Percentiles rank a stretch among this genome's conserved stretches.
Evolutionary conservation across 1,284 basidiomycete genomes (phyloP).

Genomic region (Rhodotorula sp.): DNA sequence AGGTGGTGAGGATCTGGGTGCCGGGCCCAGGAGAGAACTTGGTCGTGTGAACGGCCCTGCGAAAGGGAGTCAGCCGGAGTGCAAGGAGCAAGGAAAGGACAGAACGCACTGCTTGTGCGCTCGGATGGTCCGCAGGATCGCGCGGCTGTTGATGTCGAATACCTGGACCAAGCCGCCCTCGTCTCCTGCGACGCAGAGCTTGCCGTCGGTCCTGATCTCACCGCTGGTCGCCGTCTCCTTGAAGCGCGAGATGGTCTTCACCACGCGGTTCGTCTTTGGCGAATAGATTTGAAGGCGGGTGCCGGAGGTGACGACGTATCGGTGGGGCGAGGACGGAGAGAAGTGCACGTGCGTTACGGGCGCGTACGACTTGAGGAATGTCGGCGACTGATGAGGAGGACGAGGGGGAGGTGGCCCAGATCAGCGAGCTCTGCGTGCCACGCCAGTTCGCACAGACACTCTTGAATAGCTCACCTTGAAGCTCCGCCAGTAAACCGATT

Average conservation of each 20-base stretch:
- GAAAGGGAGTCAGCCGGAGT: neutral
- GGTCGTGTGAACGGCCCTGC: slow-evolving; percentile 82
- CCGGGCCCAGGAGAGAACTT: slow-evolving; percentile 71
- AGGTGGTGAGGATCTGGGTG: slow-evolving; percentile 79
- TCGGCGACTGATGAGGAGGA: slow-evolving; percentile 61
- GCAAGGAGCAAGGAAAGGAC: neutral
- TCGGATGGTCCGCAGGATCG: slow-evolving; percentile 87
- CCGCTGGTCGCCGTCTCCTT: slow-evolving; percentile 92
- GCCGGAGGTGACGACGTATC: slow-evolving; percentile 93
- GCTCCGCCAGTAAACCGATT: slow-evolving; percentile 40
- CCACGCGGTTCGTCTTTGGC: slow-evolving; percentile 89
- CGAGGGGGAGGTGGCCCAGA: neutral
- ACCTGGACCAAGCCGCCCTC: slow-evolving; percentile 92
- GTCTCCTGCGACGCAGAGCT: slow-evolving; percentile 91
- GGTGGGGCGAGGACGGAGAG: slow-evolving; percentile 77
- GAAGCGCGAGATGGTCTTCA: slow-evolving; percentile 94
- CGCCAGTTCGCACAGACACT: neutral
- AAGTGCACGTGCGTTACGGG: slow-evolving; percentile 91
- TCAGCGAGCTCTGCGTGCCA: neutral
- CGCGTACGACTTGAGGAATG: slow-evolving; percentile 92
- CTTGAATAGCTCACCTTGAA: slow-evolving; percentile 24
- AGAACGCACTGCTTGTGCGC: slow-evolving; percentile 75
- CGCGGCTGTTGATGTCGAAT: slow-evolving; percentile 92
- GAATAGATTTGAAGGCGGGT: slow-evolving; percentile 95
- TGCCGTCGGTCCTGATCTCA: slow-evolving; percentile 86